Percentiles rank a stretch among this genome's conserved stretches.
These are phyloP conservation scores for Fusarium sororula DNA, from an alignment of 2,329 filamentous ascomycete genomes.

Conservation along the genomic window DNA sequence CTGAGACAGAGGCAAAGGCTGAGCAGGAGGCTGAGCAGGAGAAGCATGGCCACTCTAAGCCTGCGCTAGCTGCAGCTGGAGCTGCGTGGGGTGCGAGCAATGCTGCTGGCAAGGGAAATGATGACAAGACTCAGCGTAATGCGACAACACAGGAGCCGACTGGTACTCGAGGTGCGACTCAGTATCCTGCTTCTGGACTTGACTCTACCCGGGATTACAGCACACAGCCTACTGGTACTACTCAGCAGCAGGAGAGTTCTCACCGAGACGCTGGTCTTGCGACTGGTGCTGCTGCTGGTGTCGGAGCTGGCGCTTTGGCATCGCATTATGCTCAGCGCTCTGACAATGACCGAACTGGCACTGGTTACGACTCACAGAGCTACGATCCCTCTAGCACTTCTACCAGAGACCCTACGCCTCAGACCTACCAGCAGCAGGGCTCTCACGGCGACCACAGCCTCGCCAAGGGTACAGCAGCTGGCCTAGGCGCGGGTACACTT, in stretches of 20 bases:
- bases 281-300: background rate
- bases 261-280: background rate
- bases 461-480: background rate
- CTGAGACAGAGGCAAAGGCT: background rate
- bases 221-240: background rate
- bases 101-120: conserved; percentile 13
- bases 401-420: background rate
- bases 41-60: conserved; percentile 9
- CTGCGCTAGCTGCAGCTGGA: conserved; percentile 28
- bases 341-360: background rate
- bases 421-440: background rate
- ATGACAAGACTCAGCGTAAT: conserved; percentile 1
- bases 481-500: background rate
- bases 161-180: background rate
- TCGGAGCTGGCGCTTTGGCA: conserved; percentile 9
- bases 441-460: background rate
- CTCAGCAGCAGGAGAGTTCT: background rate
- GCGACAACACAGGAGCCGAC: background rate
- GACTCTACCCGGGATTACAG: background rate
- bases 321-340: background rate
- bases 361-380: background rate
- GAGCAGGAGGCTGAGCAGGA: conserved; percentile 3
- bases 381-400: background rate
- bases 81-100: conserved; percentile 4
- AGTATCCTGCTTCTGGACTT: conserved; percentile 3